A percentile compares a stretch with the other conserved stretches of the same genome.
Evolutionary conservation across 2,329 filamentous ascomycete species (phyloP).

Genomic region (Plenodomus tracheiphilus): DNA sequence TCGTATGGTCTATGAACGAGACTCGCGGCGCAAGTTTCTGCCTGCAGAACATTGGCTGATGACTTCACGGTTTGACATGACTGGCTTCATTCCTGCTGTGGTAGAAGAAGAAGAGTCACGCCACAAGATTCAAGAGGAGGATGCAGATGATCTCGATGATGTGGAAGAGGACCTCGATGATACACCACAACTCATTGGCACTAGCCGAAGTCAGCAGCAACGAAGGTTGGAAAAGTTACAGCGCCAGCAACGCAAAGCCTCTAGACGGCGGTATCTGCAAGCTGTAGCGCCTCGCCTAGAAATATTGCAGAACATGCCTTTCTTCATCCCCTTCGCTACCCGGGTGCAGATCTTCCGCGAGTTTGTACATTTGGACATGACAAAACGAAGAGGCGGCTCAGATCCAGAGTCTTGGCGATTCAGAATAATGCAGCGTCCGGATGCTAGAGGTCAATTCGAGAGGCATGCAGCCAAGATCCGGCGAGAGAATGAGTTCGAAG

Average conservation of each 20-base stretch:
- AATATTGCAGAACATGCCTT: constrained; percentile 93
- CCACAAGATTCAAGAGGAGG: constrained; percentile 67
- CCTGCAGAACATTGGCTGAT: constrained; percentile 91
- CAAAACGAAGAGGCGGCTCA: constrained; percentile 68
- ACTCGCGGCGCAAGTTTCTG: constrained; percentile 84
- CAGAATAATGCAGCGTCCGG: constrained; percentile 47
- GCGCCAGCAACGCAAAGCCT: constrained; percentile 66
- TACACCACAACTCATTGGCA: constrained; percentile 53
- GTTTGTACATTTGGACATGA: constrained; percentile 84
- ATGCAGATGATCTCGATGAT: constrained; percentile 58
- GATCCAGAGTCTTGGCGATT: constrained; percentile 78
- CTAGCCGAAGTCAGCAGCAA: constrained; percentile 64
- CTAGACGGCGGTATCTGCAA: constrained; percentile 72
- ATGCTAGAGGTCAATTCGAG: constrained; percentile 41
- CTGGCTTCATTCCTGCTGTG: constrained; percentile 81
- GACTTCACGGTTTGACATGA: constrained; percentile 85
- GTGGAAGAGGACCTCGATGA: constrained; percentile 46
- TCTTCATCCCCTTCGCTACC: constrained; percentile 90
- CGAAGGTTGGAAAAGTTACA: constrained; percentile 65
- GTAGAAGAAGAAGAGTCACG: constrained; percentile 82
- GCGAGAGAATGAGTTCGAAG: constrained; percentile 77
- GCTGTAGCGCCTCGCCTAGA: constrained; percentile 84
- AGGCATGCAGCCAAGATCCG: constrained; percentile 76
- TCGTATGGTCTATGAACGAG: constrained; percentile 88
- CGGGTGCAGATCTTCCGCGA: constrained; percentile 91